Percentiles rank a stretch among this genome's conserved stretches.
Conservation (phyloP, 352 stramenopile species). For the Achlya hypogyna region DNA sequence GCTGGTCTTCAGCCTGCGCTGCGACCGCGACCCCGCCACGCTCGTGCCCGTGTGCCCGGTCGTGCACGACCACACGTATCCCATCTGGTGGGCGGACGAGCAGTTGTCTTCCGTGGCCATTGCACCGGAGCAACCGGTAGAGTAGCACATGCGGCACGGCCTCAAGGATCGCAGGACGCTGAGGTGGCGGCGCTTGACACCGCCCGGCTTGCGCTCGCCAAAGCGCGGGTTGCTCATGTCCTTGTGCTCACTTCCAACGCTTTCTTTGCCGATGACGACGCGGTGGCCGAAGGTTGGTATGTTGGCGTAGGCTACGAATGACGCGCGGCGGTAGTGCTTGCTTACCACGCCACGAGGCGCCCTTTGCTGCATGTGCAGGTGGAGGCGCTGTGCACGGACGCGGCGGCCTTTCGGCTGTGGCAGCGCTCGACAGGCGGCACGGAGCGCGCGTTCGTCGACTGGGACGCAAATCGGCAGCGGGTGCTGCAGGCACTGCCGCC, state of each 20-base stretch:
- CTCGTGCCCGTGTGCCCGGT: background rate
- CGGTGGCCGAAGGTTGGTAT: background rate
- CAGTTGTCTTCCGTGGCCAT: background rate
- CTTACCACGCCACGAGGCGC: background rate
- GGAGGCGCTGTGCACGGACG: background rate
- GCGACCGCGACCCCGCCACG: background rate
- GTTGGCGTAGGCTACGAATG: background rate
- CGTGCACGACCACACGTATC: background rate
- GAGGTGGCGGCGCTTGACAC: background rate
- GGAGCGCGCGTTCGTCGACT: background rate
- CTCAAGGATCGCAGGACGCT: background rate
- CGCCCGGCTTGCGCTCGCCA: background rate
- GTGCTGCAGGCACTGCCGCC: background rate
- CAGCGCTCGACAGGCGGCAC: too few relatives aligned
- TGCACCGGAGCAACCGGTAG: background rate
- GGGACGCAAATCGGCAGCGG: background rate
- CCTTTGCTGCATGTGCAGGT: background rate
- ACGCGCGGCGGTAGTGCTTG: background rate
- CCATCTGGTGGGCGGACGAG: conserved; percentile 7
- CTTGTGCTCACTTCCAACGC: background rate
- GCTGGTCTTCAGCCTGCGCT: conserved; percentile 6
- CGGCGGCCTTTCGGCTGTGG: too few relatives aligned
- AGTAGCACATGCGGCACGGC: background rate
- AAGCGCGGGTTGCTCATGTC: background rate
- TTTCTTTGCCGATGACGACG: background rate